Conservation (phyloP, 2,329 filamentous ascomycete species). For the Cercospora beticola region DNA sequence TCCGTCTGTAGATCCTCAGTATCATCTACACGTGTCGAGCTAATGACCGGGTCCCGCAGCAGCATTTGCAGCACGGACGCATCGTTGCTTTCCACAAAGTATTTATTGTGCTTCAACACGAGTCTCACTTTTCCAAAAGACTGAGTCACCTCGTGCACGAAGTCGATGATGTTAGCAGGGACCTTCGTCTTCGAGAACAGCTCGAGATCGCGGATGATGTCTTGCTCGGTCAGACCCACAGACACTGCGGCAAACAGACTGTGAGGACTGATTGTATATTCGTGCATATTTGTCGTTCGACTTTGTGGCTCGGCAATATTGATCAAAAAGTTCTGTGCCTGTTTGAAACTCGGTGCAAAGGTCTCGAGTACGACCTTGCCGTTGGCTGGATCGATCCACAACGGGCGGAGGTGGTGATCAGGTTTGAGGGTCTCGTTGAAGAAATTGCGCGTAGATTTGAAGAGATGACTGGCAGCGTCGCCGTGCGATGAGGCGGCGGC, state of each 20-base stretch:
- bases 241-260: slow-evolving; percentile 94
- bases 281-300: slow-evolving; percentile 85
- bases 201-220: slow-evolving; percentile 87
- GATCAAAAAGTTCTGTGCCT: slow-evolving; percentile 91
- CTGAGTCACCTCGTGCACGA: slow-evolving; percentile 78
- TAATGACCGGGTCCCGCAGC: slow-evolving; percentile 81
- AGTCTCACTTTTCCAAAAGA: slow-evolving; percentile 96
- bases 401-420: slow-evolving; percentile 83
- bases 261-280: slow-evolving; percentile 88
- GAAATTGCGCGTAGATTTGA: slow-evolving; percentile 69
- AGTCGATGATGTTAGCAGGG: slow-evolving; percentile 74
- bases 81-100: slow-evolving; percentile 90
- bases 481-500: slow-evolving; percentile 35
- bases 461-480: slow-evolving; percentile 57
- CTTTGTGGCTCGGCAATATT: slow-evolving; percentile 93
- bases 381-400: slow-evolving; percentile 89
- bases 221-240: slow-evolving; percentile 82
- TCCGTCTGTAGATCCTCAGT: slow-evolving; percentile 73
- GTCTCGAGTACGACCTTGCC: slow-evolving; percentile 91
- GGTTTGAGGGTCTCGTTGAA: slow-evolving; percentile 79
- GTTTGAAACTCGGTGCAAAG: slow-evolving; percentile 81
- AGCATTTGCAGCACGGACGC: slow-evolving; percentile 80
- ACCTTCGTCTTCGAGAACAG: slow-evolving; percentile 85
- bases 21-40: slow-evolving; percentile 72
- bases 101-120: slow-evolving; percentile 90